These are phyloP conservation scores for Lumnitzera littorea DNA, from an alignment of 345 rosid species.

Conservation along the genomic window DNA sequence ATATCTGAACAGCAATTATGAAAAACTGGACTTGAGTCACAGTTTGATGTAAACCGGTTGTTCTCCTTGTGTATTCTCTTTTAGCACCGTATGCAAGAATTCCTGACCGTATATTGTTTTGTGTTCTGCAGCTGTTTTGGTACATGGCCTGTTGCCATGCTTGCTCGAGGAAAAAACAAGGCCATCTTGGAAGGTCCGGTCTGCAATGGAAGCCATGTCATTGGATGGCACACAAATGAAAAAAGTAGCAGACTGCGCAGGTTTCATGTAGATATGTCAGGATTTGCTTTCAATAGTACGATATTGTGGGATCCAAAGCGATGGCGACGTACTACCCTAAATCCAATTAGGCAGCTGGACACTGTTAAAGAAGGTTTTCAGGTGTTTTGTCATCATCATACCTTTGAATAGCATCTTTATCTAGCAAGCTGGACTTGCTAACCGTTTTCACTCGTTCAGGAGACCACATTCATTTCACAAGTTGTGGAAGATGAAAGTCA, in stretches of 20 bases:
- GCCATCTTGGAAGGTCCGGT: slow-evolving; percentile 86
- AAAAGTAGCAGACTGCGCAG: slow-evolving; percentile 77
- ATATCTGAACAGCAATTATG: no score
- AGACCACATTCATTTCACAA: slow-evolving; percentile 87
- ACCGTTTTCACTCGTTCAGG: slow-evolving; percentile 32
- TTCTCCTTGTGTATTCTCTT: background rate
- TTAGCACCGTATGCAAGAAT: background rate
- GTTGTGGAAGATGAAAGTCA: slow-evolving; percentile 86
- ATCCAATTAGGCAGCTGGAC: slow-evolving; percentile 67
- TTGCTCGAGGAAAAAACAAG: slow-evolving; percentile 80
- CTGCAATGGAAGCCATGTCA: slow-evolving; percentile 69
- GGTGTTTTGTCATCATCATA: slow-evolving; percentile 25
- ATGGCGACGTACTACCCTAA: slow-evolving; percentile 47
- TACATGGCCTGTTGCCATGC: slow-evolving; percentile 96
- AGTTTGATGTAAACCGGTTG: background rate
- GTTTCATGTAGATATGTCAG: slow-evolving; percentile 95
- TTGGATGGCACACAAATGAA: slow-evolving; percentile 97
- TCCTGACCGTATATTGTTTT: slow-evolving; percentile 10
- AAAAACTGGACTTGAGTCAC: no score
- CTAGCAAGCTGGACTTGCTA: background rate
- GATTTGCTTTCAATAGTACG: slow-evolving; percentile 93
- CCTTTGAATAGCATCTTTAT: background rate
- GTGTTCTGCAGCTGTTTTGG: slow-evolving; percentile 62
- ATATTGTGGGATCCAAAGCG: slow-evolving; percentile 88
- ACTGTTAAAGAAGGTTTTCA: slow-evolving; percentile 89